Conservation (phyloP, 2,329 filamentous ascomycete genomes). For the Chlorencoelia australis region DNA sequence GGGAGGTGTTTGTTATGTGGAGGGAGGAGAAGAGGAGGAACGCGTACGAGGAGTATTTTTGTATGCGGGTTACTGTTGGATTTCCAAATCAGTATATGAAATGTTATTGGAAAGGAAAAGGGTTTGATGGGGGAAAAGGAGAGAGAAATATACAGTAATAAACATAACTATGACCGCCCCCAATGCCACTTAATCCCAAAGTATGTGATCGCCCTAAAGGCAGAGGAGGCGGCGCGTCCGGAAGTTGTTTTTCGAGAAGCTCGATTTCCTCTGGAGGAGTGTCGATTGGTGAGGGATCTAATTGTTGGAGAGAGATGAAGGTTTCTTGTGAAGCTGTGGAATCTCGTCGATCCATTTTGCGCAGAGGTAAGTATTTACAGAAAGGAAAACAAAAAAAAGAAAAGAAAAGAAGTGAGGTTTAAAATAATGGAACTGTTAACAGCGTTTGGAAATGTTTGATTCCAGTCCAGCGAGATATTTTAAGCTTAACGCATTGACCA, state of each 20-base stretch:
- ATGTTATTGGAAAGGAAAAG: not conserved
- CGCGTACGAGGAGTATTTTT: conserved; percentile 49
- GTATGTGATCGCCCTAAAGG: conserved; percentile 27
- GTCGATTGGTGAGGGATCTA: not conserved
- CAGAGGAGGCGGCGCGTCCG: conserved; percentile 32
- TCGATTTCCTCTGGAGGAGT: not conserved
- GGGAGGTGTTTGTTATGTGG: conserved; percentile 71
- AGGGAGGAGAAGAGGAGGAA: conserved; percentile 67
- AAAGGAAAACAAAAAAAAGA: not conserved
- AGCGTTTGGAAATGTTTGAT: conserved; percentile 11
- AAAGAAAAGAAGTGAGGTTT: not conserved
- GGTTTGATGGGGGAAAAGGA: conserved; percentile 3
- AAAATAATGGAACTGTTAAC: conserved; percentile 1
- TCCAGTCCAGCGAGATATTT: conserved; percentile 12
- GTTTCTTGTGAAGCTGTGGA: conserved; percentile 42
- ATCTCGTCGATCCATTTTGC: conserved; percentile 15
- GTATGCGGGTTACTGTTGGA: conserved; percentile 57
- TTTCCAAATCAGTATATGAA: not conserved
- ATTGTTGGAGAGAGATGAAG: conserved; percentile 49
- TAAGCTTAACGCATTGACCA: conserved; percentile 13
- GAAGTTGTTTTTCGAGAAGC: conserved; percentile 15
- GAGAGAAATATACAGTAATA: conserved; percentile 31
- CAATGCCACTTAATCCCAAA: conserved; percentile 47
- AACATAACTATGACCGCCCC: conserved; percentile 51
- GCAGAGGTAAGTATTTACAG: not conserved